A percentile compares a stretch with the other conserved stretches of the same genome.
Evolutionary conservation across 169 alveolate genomes (phyloP).

Genomic region (Eimeria sp.): DNA sequence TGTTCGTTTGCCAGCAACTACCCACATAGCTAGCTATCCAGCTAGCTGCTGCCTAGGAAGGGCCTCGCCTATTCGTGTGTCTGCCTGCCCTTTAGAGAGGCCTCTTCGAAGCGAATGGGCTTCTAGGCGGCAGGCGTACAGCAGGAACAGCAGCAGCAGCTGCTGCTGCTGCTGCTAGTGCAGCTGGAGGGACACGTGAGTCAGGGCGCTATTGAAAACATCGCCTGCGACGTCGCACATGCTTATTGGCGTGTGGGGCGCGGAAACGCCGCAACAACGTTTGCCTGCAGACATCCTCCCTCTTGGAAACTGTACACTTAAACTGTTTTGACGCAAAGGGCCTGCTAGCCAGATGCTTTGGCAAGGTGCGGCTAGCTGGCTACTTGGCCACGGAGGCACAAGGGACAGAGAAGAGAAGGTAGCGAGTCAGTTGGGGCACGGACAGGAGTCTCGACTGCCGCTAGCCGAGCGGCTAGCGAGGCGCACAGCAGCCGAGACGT

Average conservation of each 20-base stretch:
- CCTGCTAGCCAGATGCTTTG: neutral
- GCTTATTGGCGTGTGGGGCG: neutral
- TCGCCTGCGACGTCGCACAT: neutral
- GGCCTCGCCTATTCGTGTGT: neutral
- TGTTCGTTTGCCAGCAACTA: neutral
- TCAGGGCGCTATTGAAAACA: neutral
- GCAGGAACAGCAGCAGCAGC: neutral
- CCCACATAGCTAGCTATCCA: neutral
- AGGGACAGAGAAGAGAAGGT: neutral
- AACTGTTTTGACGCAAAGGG: constrained; percentile 6
- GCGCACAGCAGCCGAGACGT: neutral
- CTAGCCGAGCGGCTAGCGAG: neutral
- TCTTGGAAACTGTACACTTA: neutral
- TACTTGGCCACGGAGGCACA: neutral
- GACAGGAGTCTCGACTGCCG: neutral
- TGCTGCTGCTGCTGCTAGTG: neutral
- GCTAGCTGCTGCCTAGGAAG: neutral
- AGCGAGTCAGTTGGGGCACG: neutral
- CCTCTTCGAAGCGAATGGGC: neutral
- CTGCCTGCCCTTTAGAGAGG: neutral
- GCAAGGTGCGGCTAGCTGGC: neutral
- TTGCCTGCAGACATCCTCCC: neutral
- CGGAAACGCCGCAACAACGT: neutral
- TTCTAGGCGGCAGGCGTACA: neutral
- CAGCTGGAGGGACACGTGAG: neutral